phyloP scores from a whole-genome alignment of 495 filamentous ascomycete species.

The Neurospora sp. region DNA sequence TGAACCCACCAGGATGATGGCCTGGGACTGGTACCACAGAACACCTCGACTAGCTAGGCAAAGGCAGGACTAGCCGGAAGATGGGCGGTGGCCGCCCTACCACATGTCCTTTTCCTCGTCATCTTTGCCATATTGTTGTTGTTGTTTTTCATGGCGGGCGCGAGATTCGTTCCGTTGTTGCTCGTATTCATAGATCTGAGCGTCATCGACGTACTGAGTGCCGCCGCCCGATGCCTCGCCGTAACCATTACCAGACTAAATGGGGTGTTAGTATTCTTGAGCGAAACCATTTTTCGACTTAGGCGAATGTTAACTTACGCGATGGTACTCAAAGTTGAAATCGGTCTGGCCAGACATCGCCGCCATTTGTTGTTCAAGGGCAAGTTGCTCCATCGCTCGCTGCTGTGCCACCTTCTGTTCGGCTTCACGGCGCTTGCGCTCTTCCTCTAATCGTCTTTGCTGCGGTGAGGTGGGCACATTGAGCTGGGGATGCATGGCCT shows the following conservation, averaged over 20 bases:
- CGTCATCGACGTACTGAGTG: conserved; percentile 36
- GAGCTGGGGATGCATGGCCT: conserved; percentile 93
- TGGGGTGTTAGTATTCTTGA: conserved; percentile 6
- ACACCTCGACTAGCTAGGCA: background rate
- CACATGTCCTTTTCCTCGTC: conserved; percentile 21
- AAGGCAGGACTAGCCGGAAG: background rate
- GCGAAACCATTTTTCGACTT: background rate
- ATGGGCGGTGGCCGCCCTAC: conserved; percentile 13
- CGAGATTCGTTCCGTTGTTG: conserved; percentile 13
- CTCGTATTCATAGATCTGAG: conserved; percentile 41
- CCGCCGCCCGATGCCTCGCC: conserved; percentile 25
- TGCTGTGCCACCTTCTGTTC: conserved; percentile 39
- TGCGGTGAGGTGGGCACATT: conserved; percentile 60
- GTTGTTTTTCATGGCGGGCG: conserved; percentile 6
- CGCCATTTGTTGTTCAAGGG: conserved; percentile 40
- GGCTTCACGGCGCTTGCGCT: conserved; percentile 58
- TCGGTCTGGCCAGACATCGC: conserved; percentile 30
- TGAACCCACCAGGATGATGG: background rate
- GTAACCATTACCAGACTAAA: conserved; percentile 33
- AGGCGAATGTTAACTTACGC: conserved; percentile 25
- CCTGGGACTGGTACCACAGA: background rate
- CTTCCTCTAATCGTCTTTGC: conserved; percentile 50
- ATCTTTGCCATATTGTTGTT: conserved; percentile 7
- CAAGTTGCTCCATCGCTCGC: conserved; percentile 26
- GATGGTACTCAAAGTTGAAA: conserved; percentile 42